These are phyloP conservation scores for Cephalotrichum gorgonifer DNA, from an alignment of 2,329 filamentous ascomycete genomes.

Conservation along the genomic window DNA sequence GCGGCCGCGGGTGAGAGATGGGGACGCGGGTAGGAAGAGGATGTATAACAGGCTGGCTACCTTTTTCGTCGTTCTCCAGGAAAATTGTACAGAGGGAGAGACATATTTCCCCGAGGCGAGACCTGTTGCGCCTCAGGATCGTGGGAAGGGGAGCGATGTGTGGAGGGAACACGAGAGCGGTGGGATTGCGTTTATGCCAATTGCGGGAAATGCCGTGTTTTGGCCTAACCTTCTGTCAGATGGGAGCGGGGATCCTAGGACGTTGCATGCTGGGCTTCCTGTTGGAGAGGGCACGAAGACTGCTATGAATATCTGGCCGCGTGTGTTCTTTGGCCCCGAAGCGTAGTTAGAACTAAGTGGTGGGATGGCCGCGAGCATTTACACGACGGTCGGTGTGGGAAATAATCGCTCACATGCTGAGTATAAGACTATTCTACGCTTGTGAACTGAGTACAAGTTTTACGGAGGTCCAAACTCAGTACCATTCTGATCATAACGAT, in stretches of 20 bases:
- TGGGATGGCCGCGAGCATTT: too few species aligned
- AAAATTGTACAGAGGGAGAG: constrained; percentile 26
- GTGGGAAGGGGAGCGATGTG: neutral
- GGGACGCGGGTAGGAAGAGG: neutral
- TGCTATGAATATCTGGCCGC: constrained; percentile 35
- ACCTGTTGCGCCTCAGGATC: constrained; percentile 6
- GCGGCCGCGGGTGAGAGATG: constrained; percentile 9
- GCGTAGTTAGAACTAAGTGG: too few species aligned
- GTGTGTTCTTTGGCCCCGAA: too few species aligned
- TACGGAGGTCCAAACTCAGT: too few species aligned
- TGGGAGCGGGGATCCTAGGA: constrained; percentile 27
- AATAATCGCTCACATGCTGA: too few species aligned
- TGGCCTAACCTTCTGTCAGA: constrained; percentile 33
- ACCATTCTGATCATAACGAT: too few species aligned
- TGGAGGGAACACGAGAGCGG: constrained; percentile 22
- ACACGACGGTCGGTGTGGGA: too few species aligned
- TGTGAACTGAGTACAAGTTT: too few species aligned
- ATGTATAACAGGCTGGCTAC: constrained; percentile 24
- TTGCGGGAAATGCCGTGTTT: constrained; percentile 31
- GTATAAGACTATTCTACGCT: too few species aligned
- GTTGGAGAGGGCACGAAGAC: constrained; percentile 28
- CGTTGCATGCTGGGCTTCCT: constrained; percentile 30
- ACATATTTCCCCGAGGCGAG: constrained; percentile 26
- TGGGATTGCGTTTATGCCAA: constrained; percentile 27
- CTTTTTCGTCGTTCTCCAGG: constrained; percentile 29